Percentiles rank a stretch among this genome's conserved stretches.
These are phyloP conservation scores for Ophiostoma perfectum DNA, from an alignment of 2,329 filamentous ascomycete genomes.

Conservation along the genomic window DNA sequence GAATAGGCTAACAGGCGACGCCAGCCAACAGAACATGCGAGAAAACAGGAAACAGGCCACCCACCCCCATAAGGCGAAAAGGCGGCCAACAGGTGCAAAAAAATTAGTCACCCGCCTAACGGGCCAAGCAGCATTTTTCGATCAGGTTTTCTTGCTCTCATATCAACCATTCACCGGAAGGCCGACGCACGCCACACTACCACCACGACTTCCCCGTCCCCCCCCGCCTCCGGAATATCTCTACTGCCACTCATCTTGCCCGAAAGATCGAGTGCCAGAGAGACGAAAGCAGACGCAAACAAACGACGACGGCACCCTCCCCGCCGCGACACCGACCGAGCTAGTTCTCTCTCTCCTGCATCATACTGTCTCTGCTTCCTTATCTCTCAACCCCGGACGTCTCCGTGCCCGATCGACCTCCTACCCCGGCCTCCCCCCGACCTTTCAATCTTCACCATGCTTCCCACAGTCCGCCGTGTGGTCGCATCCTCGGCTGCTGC, in stretches of 20 bases:
- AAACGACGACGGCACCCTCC: not conserved
- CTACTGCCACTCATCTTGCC: not conserved
- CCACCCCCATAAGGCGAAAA: not conserved
- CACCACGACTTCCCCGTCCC: not conserved
- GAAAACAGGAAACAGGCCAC: constrained; percentile 9
- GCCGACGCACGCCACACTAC: constrained; percentile 12
- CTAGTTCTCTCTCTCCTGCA: too few relatives aligned
- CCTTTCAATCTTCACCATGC: constrained; percentile 18
- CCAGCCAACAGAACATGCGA: constrained; percentile 4
- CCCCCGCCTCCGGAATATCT: not conserved
- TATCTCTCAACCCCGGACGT: constrained; percentile 4
- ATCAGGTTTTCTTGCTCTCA: constrained; percentile 1
- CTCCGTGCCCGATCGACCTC: not conserved
- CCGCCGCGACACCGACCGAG: not conserved
- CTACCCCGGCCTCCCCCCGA: not conserved
- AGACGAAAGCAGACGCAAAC: not conserved
- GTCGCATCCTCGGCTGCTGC: constrained; percentile 24
- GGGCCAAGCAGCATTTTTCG: constrained; percentile 3
- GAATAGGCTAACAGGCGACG: not conserved
- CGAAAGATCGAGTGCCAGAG: constrained; percentile 1
- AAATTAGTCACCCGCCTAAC: constrained; percentile 15
- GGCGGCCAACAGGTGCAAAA: constrained; percentile 13
- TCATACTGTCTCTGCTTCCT: not conserved
- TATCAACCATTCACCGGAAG: not conserved
- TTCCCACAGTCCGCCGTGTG: constrained; percentile 27